Percentiles rank a stretch among this genome's conserved stretches.
Evolutionary conservation across 805 yeast genomes (phyloP).

Genomic region (Cyberlindnera bimundalis): DNA sequence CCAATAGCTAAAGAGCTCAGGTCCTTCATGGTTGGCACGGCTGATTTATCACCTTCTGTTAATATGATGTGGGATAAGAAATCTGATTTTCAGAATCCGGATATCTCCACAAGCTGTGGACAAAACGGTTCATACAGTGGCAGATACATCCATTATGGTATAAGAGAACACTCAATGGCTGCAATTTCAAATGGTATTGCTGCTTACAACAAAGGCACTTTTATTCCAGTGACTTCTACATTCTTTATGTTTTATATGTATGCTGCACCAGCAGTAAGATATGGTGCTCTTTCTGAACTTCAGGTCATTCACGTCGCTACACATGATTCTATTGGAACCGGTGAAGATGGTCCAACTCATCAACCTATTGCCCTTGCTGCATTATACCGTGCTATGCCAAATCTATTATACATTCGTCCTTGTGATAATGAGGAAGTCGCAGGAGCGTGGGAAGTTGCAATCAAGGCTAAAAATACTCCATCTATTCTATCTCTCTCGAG

Average conservation of each 20-base stretch:
- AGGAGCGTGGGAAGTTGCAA: conserved; percentile 70
- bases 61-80: conserved; percentile 40
- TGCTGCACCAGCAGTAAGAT: conserved; percentile 83
- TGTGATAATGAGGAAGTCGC: conserved; percentile 87
- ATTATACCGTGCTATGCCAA: conserved; percentile 80
- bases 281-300: conserved; percentile 76
- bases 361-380: conserved; percentile 87
- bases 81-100: conserved; percentile 84
- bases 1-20: conserved; percentile 10
- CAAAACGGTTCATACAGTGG: conserved; percentile 63
- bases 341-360: conserved; percentile 93
- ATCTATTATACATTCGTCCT: conserved; percentile 83
- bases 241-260: conserved; percentile 89
- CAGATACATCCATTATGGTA: conserved; percentile 95
- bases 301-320: conserved; percentile 86
- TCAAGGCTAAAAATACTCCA: conserved; percentile 62
- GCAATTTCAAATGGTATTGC: conserved; percentile 96
- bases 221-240: conserved; percentile 92
- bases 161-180: conserved; percentile 98
- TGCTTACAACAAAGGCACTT: conserved; percentile 75
- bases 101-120: conserved; percentile 70
- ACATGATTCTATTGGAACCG: conserved; percentile 84
- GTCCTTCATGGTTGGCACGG: conserved; percentile 12
- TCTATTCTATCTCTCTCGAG: conserved; percentile 73
- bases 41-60: conserved; percentile 12